Evolutionary conservation across 2,329 filamentous ascomycete species (phyloP).

Genomic region (Sarocladium oryzae): DNA sequence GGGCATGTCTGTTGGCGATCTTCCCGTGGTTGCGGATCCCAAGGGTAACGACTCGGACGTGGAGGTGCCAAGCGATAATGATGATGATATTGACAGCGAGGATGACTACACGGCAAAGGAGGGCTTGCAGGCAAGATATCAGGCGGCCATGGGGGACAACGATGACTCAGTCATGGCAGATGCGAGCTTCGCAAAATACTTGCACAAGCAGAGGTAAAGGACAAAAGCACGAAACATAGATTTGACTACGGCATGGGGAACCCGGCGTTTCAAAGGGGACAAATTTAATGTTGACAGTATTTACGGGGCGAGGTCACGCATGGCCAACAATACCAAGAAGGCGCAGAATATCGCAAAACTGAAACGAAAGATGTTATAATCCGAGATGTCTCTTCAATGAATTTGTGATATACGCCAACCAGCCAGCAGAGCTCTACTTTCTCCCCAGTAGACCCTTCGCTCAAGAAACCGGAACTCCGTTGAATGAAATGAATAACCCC

Average conservation of each 20-base stretch:
- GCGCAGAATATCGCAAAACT: background rate
- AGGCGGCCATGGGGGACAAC: constrained; percentile 62
- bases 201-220: constrained; percentile 37
- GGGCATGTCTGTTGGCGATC: constrained; percentile 62
- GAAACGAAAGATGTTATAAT: background rate
- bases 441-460: background rate
- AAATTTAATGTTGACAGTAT: background rate
- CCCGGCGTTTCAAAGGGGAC: background rate
- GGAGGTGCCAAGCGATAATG: constrained; percentile 46
- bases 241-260: background rate
- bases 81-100: constrained; percentile 51
- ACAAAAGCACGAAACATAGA: background rate
- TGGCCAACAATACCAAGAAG: background rate
- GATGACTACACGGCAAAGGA: constrained; percentile 56
- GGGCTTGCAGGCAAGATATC: constrained; percentile 69
- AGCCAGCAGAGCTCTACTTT: background rate
- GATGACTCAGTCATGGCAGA: constrained; percentile 44
- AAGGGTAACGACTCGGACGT: constrained; percentile 41
- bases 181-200: constrained; percentile 57
- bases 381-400: background rate
- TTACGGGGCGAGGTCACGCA: too few relatives aligned
- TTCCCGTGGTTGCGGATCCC: constrained; percentile 14
- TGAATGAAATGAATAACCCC: background rate
- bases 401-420: background rate
- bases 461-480: constrained; percentile 4